These are phyloP conservation scores for Mycena filopes DNA, from an alignment of 768 basidiomycete genomes.

Conservation along the genomic window DNA sequence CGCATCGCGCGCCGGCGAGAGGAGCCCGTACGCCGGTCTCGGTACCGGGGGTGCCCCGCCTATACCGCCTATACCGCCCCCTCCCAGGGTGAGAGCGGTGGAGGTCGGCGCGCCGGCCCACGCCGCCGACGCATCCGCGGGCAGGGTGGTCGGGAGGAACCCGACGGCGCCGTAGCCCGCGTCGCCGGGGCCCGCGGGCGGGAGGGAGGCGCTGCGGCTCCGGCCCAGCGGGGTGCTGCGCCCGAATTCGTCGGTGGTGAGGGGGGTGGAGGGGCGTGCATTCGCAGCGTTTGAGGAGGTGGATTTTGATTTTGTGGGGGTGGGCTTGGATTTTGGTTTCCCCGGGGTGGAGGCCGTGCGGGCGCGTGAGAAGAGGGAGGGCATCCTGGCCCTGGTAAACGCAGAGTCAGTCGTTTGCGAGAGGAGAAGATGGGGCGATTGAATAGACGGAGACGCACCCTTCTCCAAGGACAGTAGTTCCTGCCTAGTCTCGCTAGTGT, in stretches of 20 bases:
- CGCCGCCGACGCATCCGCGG: background rate
- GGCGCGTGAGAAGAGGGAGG: constrained; percentile 27
- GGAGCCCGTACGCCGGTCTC: constrained; percentile 57
- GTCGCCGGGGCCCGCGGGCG: background rate
- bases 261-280: background rate
- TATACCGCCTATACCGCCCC: no score
- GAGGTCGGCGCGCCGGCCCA: background rate
- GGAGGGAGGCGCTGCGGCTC: no score
- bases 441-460: no score
- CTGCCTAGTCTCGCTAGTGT: no score
- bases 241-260: constrained; percentile 11
- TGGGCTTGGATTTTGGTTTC: constrained; percentile 19
- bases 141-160: constrained; percentile 15
- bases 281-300: no score
- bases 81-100: background rate
- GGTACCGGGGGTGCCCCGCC: background rate
- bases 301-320: background rate
- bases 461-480: no score
- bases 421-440: no score
- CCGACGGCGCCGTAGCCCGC: constrained; percentile 13
- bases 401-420: no score
- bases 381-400: constrained; percentile 1
- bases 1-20: constrained; percentile 62
- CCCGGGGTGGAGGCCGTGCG: constrained; percentile 27
- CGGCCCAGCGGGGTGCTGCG: no score